phyloP scores from a whole-genome alignment of 768 basidiomycete genomes.

The Candolleomyces eurysporus region DNA sequence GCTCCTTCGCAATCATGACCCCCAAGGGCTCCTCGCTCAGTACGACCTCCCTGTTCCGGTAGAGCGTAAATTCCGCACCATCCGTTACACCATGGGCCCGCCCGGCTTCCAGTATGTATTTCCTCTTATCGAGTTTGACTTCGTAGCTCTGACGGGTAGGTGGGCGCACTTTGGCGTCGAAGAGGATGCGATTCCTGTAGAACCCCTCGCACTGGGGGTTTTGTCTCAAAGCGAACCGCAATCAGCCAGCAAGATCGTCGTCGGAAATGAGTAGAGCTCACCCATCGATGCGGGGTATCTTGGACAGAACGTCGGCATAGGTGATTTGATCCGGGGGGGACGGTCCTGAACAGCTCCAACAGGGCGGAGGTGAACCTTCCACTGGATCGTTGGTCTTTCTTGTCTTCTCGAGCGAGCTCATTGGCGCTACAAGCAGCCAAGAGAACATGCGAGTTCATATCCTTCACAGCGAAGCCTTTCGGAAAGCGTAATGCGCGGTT shows the following conservation, averaged over 20 bases:
- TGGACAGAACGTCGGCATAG: conserved; percentile 32
- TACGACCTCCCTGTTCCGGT: conserved; percentile 19
- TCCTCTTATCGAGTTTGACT: not conserved
- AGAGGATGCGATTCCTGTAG: conserved; percentile 6
- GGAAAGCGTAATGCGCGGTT: too few relatives aligned
- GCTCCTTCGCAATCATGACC: conserved; percentile 16
- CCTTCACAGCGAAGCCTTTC: too few relatives aligned
- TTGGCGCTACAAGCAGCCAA: conserved; percentile 41
- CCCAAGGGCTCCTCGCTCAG: conserved; percentile 19
- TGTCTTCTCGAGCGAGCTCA: conserved; percentile 21
- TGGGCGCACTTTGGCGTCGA: conserved; percentile 6
- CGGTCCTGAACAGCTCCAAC: conserved; percentile 21
- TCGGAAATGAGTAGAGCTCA: conserved; percentile 2
- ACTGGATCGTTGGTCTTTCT: not conserved
- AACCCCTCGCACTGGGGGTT: conserved; percentile 16
- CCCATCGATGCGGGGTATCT: conserved; percentile 24
- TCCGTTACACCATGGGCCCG: conserved; percentile 25
- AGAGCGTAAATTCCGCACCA: conserved; percentile 22
- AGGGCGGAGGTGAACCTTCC: conserved; percentile 32
- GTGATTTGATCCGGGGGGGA: conserved; percentile 23
- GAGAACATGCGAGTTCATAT: conserved; percentile 34
- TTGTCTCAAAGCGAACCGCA: conserved; percentile 7
- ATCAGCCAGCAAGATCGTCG: too few relatives aligned
- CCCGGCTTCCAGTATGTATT: not conserved
- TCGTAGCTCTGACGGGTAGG: not conserved